Conservation (phyloP, 306 rosid species). For the Mimosa pudica region DNA sequence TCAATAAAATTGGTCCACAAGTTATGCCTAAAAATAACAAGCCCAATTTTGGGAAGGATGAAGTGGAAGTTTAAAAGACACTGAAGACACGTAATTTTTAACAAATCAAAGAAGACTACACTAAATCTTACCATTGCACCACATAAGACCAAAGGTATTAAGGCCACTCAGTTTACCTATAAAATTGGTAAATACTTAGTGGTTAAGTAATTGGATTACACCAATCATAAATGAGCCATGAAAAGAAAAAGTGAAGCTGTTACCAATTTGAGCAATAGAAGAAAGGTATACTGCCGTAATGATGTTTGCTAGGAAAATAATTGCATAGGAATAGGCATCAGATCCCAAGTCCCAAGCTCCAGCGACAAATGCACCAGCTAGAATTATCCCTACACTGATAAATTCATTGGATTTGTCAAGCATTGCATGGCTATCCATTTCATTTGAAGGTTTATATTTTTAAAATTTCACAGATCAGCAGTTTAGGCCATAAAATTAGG, state of each 20-base stretch:
- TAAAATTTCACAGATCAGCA: conserved; percentile 2
- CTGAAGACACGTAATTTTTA: not conserved
- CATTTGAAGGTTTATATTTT: not conserved
- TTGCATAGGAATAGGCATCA: conserved; percentile 55
- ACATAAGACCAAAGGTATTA: conserved; percentile 75
- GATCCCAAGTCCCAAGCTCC: conserved; percentile 74
- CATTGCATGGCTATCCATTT: conserved; percentile 21
- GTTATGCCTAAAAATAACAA: conserved; percentile 51
- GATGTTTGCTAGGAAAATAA: conserved; percentile 69
- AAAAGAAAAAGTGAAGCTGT: conserved; percentile 16
- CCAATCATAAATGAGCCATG: conserved; percentile 15
- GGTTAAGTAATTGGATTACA: conserved; percentile 6
- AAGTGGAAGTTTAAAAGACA: conserved; percentile 2
- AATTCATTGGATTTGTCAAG: conserved; percentile 45
- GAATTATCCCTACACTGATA: conserved; percentile 67
- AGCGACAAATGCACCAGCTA: conserved; percentile 64
- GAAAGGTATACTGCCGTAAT: conserved; percentile 66
- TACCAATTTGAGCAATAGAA: conserved; percentile 69
- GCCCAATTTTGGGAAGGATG: conserved; percentile 8
- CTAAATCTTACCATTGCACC: conserved; percentile 80
- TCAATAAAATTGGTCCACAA: conserved; percentile 69
- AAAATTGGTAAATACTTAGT: conserved; percentile 24
- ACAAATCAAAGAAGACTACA: not conserved
- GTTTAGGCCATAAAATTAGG: not conserved
- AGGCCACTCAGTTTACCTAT: conserved; percentile 79